These are phyloP conservation scores for Fusarium sp. DNA, from an alignment of 2,329 filamentous ascomycete species.

Conservation along the genomic window DNA sequence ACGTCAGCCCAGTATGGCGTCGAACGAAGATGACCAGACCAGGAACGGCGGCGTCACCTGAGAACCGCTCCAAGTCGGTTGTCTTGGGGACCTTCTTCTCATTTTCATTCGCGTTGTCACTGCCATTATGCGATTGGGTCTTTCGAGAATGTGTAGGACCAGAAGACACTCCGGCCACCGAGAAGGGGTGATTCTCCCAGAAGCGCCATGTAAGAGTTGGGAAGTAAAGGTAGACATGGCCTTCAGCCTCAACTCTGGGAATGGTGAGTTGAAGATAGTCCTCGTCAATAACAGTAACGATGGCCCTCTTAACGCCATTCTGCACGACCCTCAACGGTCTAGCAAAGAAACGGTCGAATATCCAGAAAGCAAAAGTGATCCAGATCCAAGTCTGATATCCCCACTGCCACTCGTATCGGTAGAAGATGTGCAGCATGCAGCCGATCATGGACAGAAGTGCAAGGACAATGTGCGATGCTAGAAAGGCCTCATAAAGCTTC, in stretches of 20 bases:
- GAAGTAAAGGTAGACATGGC: conserved; percentile 45
- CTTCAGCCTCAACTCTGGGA: conserved; percentile 31
- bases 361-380: conserved; percentile 41
- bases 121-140: neutral
- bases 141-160: neutral
- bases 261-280: conserved; percentile 43
- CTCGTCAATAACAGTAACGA: conserved; percentile 9
- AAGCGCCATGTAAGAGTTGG: conserved; percentile 40
- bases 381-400: conserved; percentile 52
- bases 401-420: conserved; percentile 50
- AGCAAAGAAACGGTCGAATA: conserved; percentile 35
- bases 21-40: neutral
- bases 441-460: conserved; percentile 52
- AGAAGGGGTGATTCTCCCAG: conserved; percentile 48
- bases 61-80: neutral
- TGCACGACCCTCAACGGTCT: conserved; percentile 25
- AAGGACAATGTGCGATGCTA: conserved; percentile 53
- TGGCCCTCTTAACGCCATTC: conserved; percentile 7
- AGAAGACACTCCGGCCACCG: conserved; percentile 16
- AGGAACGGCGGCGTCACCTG: neutral
- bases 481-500: conserved; percentile 53
- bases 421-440: conserved; percentile 52
- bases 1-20: neutral
- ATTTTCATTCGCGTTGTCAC: neutral
- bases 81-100: neutral